Conservation (phyloP, 306 rosid genomes). For the Citrullus amarus region DNA sequence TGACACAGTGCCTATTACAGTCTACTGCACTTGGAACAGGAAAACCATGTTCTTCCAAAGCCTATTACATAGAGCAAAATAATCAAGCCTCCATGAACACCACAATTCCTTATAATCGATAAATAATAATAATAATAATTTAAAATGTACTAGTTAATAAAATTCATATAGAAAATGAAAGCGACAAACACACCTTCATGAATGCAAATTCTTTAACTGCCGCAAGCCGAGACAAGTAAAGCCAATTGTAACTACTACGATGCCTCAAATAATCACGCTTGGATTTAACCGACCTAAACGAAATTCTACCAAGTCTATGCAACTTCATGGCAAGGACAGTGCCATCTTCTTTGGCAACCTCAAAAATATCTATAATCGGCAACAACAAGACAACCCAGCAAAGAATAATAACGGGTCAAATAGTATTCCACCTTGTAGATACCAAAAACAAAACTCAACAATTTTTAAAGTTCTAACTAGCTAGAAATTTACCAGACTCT, state of each 20-base stretch:
- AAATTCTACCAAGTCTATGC: slow-evolving; percentile 85
- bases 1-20: slow-evolving; percentile 75
- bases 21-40: slow-evolving; percentile 82
- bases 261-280: slow-evolving; percentile 93
- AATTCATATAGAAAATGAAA: not conserved
- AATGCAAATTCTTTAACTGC: slow-evolving; percentile 86
- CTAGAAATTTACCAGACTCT: slow-evolving; percentile 59
- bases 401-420: not conserved
- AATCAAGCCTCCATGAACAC: slow-evolving; percentile 5
- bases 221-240: slow-evolving; percentile 88
- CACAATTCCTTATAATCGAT: not conserved
- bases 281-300: slow-evolving; percentile 85
- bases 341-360: slow-evolving; percentile 88
- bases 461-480: not conserved
- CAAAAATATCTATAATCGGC: slow-evolving; percentile 55
- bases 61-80: slow-evolving; percentile 31
- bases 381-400: not conserved
- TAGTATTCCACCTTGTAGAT: not conserved
- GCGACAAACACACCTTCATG: slow-evolving; percentile 54
- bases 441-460: not conserved
- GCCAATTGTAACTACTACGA: slow-evolving; percentile 82
- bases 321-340: slow-evolving; percentile 71
- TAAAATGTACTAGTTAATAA: not conserved
- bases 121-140: not conserved
- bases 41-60: slow-evolving; percentile 70